These are phyloP conservation scores for Simplicillium sp. DNA, from an alignment of 2,329 filamentous ascomycete species.

Conservation along the genomic window DNA sequence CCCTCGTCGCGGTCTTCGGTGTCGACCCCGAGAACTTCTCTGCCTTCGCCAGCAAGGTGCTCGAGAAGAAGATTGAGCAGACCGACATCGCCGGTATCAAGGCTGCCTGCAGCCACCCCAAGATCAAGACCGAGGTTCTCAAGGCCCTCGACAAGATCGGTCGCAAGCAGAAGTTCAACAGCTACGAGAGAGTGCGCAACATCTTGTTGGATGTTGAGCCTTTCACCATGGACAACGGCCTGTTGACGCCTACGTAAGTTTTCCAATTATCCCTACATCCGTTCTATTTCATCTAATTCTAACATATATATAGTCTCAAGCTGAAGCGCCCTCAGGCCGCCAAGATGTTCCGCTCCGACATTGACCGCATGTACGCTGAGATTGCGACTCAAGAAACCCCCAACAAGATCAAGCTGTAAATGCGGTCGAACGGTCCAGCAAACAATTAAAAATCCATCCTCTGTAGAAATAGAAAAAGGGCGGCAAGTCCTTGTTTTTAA, in stretches of 20 bases:
- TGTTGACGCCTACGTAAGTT: conserved; percentile 79
- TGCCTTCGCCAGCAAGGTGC: conserved; percentile 65
- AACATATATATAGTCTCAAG: conserved; percentile 36
- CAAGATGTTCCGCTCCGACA: conserved; percentile 41
- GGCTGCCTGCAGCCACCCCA: conserved; percentile 56
- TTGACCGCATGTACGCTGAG: conserved; percentile 49
- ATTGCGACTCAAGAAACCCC: conserved; percentile 27
- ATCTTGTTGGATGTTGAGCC: conserved; percentile 73
- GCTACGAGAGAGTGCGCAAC: conserved; percentile 75
- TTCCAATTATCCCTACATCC: neutral
- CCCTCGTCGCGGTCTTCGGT: conserved; percentile 78
- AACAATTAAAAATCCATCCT: too few relatives aligned
- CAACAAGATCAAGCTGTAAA: conserved; percentile 35
- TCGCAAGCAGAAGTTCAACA: conserved; percentile 81
- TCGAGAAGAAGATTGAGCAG: conserved; percentile 55
- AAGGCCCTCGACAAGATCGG: conserved; percentile 72
- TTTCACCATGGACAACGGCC: conserved; percentile 86
- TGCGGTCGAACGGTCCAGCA: too few relatives aligned
- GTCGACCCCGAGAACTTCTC: conserved; percentile 80
- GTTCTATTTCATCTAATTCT: neutral
- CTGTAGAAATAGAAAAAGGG: too few relatives aligned
- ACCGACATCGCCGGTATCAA: conserved; percentile 60
- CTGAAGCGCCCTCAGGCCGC: conserved; percentile 49
- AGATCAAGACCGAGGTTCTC: conserved; percentile 65
- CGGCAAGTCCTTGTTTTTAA: too few relatives aligned